Percentiles rank a stretch among this genome's conserved stretches.
Evolutionary conservation across 495 filamentous ascomycete species (phyloP).

Genomic region (Hyphodiscus hymeniophilus): DNA sequence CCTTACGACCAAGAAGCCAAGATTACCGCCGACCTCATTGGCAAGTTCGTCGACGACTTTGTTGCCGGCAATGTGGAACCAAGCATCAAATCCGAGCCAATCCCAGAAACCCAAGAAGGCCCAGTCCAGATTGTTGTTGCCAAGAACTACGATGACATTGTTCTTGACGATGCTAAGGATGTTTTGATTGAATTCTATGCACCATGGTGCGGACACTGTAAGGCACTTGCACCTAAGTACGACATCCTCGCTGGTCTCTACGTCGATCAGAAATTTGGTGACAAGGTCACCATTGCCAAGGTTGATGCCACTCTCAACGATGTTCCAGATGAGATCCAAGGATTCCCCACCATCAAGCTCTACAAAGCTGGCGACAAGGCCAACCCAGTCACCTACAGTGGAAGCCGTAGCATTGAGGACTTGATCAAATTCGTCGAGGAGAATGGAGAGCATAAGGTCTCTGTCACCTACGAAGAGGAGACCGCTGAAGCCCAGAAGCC

Average conservation of each 20-base stretch:
- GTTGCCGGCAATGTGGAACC: constrained; percentile 82
- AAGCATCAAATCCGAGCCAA: constrained; percentile 95
- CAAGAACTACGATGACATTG: constrained; percentile 86
- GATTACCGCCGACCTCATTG: constrained; percentile 66
- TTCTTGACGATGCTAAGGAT: constrained; percentile 91
- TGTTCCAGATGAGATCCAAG: constrained; percentile 90
- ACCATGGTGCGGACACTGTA: constrained; percentile 99
- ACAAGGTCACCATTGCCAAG: constrained; percentile 92
- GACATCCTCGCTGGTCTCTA: constrained; percentile 84
- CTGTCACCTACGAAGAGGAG: constrained; percentile 48
- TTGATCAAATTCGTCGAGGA: constrained; percentile 89
- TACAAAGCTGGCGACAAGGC: constrained; percentile 87
- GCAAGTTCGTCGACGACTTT: constrained; percentile 82
- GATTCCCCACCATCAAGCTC: constrained; percentile 99
- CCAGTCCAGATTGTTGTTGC: constrained; percentile 85
- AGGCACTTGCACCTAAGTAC: constrained; percentile 84
- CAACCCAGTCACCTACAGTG: constrained; percentile 76
- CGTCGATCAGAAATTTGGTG: constrained; percentile 57
- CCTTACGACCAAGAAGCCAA: constrained; percentile 83
- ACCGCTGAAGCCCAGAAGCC: constrained; percentile 38
- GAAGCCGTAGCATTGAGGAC: constrained; percentile 87
- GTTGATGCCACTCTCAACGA: constrained; percentile 97
- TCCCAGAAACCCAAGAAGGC: constrained; percentile 91
- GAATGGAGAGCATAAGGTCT: constrained; percentile 82
- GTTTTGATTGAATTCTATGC: constrained; percentile 98